phyloP scores from a whole-genome alignment of 176 grass and related monocot species.

The Carex parvula region DNA sequence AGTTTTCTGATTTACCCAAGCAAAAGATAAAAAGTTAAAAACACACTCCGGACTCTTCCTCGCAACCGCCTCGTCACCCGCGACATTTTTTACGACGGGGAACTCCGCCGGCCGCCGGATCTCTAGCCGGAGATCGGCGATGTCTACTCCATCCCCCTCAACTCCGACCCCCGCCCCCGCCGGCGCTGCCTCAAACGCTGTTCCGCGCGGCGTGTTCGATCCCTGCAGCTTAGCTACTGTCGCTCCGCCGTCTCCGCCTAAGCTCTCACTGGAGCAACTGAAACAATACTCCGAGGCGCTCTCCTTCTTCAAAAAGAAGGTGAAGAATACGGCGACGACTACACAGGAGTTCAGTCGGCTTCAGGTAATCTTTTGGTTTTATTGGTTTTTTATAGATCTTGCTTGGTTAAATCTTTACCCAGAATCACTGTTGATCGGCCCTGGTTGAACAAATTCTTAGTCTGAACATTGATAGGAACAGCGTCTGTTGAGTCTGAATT shows the following conservation, averaged over 20 bases:
- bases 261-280: slow-evolving; percentile 29
- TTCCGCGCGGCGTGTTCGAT: not conserved
- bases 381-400: not conserved
- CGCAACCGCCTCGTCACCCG: not conserved
- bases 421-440: not conserved
- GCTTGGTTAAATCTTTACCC: not conserved
- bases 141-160: slow-evolving; percentile 25
- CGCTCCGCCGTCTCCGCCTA: slow-evolving; percentile 12
- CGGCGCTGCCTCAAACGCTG: slow-evolving; percentile 26
- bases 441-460: not conserved
- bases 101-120: slow-evolving; percentile 27
- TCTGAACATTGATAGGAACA: not conserved
- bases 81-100: slow-evolving; percentile 41
- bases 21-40: not conserved
- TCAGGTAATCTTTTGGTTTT: slow-evolving; percentile 40
- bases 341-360: slow-evolving; percentile 43
- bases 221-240: slow-evolving; percentile 4
- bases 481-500: not conserved
- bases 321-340: slow-evolving; percentile 24
- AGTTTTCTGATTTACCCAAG: not conserved
- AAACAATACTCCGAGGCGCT: slow-evolving; percentile 47
- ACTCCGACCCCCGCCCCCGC: not conserved
- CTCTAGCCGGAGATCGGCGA: slow-evolving; percentile 31
- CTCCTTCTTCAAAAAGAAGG: slow-evolving; percentile 47
- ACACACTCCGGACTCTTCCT: slow-evolving; percentile 1